These are phyloP conservation scores for Gremmenia infestans DNA, from an alignment of 2,329 filamentous ascomycete genomes.

Conservation along the genomic window DNA sequence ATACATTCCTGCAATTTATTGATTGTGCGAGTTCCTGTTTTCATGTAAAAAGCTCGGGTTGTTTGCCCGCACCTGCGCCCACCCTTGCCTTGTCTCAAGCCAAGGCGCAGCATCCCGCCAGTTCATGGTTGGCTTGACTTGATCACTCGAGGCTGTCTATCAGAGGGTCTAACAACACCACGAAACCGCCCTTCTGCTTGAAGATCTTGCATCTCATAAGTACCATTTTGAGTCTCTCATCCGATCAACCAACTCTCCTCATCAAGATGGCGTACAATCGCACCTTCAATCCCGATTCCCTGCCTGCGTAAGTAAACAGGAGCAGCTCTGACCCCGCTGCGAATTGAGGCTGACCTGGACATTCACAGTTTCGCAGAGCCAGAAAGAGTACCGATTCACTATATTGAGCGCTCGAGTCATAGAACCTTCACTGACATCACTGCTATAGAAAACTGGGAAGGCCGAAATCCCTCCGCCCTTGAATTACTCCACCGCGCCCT, in stretches of 20 bases:
- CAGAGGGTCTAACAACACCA: background rate
- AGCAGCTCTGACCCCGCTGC: constrained; percentile 1
- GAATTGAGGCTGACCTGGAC: constrained; percentile 11
- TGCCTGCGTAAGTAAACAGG: constrained; percentile 68
- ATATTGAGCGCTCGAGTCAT: background rate
- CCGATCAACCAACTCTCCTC: background rate
- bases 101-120: too few relatives aligned
- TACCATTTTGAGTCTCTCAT: background rate
- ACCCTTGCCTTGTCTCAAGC: too few relatives aligned
- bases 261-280: constrained; percentile 85
- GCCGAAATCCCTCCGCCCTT: constrained; percentile 19
- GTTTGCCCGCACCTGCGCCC: too few relatives aligned
- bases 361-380: constrained; percentile 46
- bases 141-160: too few relatives aligned
- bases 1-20: too few relatives aligned
- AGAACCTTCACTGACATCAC: constrained; percentile 3
- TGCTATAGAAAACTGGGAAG: background rate
- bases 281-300: constrained; percentile 87
- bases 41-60: too few relatives aligned
- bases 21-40: too few relatives aligned
- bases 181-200: background rate
- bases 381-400: constrained; percentile 35
- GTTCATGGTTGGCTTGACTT: too few relatives aligned
- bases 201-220: background rate
- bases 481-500: background rate